Evolutionary conservation across 1,139 yeast species (phyloP).

Genomic region (Suhomyces chickasaworum): DNA sequence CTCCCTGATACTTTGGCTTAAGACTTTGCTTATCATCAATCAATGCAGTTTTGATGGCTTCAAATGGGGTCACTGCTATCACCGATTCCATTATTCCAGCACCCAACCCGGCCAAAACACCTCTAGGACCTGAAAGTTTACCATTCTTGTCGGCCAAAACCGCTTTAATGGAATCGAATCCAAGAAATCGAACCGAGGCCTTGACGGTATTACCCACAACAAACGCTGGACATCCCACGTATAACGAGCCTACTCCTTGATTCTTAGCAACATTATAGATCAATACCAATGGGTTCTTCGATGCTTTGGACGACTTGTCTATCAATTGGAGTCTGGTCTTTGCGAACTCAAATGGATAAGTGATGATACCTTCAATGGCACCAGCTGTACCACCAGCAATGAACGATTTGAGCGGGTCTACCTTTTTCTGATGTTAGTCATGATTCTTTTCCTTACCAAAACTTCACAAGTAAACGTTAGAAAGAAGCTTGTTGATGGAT

Average conservation of each 20-base stretch:
- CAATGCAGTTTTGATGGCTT: conserved; percentile 92
- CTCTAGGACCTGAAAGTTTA: conserved; percentile 83
- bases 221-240: conserved; percentile 97
- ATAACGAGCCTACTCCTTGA: conserved; percentile 80
- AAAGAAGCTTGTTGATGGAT: too few relatives aligned
- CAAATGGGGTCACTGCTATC: conserved; percentile 94
- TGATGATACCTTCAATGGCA: conserved; percentile 85
- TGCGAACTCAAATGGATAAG: conserved; percentile 97
- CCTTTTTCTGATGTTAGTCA: conserved; percentile 23
- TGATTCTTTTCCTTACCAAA: too few relatives aligned
- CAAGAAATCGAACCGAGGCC: conserved; percentile 90
- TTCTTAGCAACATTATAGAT: conserved; percentile 71
- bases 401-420: conserved; percentile 73
- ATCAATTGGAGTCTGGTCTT: conserved; percentile 89
- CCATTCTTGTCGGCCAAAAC: conserved; percentile 81
- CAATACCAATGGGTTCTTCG: conserved; percentile 81
- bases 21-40: conserved; percentile 86
- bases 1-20: conserved; percentile 74
- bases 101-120: conserved; percentile 92
- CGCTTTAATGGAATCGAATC: conserved; percentile 84
- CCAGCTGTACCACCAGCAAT: conserved; percentile 96
- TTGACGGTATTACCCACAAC: conserved; percentile 95
- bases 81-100: conserved; percentile 93
- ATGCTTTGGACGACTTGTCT: conserved; percentile 64
- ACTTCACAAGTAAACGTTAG: too few relatives aligned